These are phyloP conservation scores for Pichia ethanolica DNA, from an alignment of 805 yeast genomes.

Conservation along the genomic window DNA sequence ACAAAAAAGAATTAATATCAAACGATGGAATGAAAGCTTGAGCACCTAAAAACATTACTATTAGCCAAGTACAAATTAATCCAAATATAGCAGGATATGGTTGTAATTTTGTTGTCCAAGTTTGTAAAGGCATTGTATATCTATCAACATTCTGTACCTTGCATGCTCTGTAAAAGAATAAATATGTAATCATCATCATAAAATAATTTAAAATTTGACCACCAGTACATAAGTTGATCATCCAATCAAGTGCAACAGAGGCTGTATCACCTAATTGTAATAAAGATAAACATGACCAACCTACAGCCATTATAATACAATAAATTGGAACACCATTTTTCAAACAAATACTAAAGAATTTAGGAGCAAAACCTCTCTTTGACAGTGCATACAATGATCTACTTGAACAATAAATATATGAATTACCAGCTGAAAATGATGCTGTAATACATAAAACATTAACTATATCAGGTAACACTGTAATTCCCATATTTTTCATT, in stretches of 20 bases:
- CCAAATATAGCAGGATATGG: constrained; percentile 26
- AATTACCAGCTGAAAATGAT: constrained; percentile 79
- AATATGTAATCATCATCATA: constrained; percentile 40
- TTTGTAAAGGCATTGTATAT: constrained; percentile 35
- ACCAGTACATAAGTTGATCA: constrained; percentile 26
- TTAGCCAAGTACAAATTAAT: constrained; percentile 28
- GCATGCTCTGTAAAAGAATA: constrained; percentile 58
- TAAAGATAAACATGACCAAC: constrained; percentile 23
- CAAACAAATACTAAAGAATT: constrained; percentile 52
- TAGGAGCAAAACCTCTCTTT: constrained; percentile 65
- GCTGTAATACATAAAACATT: constrained; percentile 70
- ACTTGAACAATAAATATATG: constrained; percentile 68
- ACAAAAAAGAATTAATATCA: constrained; percentile 34
- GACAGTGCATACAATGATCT: constrained; percentile 64
- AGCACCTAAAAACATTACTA: constrained; percentile 33
- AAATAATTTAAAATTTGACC: constrained; percentile 24
- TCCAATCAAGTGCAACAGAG: constrained; percentile 25
- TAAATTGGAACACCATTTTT: constrained; percentile 48
- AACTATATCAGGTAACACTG: constrained; percentile 65
- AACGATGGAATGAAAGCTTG: constrained; percentile 34
- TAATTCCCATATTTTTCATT: constrained; percentile 62
- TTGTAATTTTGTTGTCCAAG: constrained; percentile 39
- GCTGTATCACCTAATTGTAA: constrained; percentile 32
- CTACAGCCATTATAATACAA: constrained; percentile 28
- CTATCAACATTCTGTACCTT: constrained; percentile 47